phyloP scores from a whole-genome alignment of 208 protist species.

The Leishmania guyanensis region DNA sequence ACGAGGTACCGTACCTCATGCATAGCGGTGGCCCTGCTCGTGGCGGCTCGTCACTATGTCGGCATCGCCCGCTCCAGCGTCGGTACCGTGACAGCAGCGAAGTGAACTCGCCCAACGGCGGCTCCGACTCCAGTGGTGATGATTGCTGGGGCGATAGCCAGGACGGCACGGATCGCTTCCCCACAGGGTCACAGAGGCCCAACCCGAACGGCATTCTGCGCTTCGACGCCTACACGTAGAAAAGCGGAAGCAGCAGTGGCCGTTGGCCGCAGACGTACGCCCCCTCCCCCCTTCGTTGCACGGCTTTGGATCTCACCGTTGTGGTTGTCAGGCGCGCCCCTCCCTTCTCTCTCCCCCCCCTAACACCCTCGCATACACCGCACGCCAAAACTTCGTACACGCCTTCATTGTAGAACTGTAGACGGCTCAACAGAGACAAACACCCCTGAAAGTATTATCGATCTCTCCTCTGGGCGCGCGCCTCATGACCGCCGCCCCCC shows the following conservation, averaged over 20 bases:
- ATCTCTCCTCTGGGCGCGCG: background rate
- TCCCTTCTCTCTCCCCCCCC: background rate
- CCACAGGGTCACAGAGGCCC: conserved; percentile 19
- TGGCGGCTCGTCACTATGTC: conserved; percentile 10
- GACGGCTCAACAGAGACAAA: background rate
- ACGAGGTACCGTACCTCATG: conserved; percentile 3
- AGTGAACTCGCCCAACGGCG: background rate
- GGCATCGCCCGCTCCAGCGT: conserved; percentile 1
- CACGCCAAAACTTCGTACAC: background rate
- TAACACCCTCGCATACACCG: background rate
- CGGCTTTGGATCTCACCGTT: background rate
- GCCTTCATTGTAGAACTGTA: background rate
- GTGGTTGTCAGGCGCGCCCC: background rate
- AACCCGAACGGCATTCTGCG: conserved; percentile 17
- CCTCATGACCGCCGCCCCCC: too few species aligned
- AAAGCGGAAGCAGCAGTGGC: background rate
- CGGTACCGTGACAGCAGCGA: background rate
- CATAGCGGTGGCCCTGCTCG: background rate
- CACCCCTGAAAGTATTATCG: background rate
- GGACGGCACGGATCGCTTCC: conserved; percentile 10
- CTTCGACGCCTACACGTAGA: conserved; percentile 50
- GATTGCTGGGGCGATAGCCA: conserved; percentile 6
- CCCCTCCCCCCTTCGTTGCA: background rate
- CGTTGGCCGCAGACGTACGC: background rate
- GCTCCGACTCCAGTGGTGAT: background rate